Conservation (phyloP, 2,329 filamentous ascomycete species). For the Colletotrichum navitas region DNA sequence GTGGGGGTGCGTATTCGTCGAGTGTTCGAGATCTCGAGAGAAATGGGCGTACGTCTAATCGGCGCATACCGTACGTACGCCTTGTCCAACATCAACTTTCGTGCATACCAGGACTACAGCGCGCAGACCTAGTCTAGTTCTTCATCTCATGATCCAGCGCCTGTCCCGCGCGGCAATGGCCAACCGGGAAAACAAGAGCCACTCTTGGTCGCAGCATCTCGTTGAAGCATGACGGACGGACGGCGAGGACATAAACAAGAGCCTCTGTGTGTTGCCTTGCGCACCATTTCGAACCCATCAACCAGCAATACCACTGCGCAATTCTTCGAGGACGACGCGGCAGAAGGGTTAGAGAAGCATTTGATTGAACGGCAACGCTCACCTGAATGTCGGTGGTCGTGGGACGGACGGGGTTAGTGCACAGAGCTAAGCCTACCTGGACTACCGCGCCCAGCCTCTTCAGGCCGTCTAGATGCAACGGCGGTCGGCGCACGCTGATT, state of each 20-base stretch:
- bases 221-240: neutral
- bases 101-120: neutral
- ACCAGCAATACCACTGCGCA: neutral
- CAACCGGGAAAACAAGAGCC: neutral
- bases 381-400: constrained; percentile 32
- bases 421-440: constrained; percentile 28
- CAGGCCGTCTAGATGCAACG: constrained; percentile 21
- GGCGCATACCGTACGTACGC: neutral
- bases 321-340: neutral
- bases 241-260: neutral
- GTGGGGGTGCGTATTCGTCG: neutral
- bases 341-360: neutral
- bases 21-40: neutral
- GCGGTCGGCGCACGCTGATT: constrained; percentile 12
- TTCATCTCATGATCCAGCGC: constrained; percentile 30
- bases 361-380: constrained; percentile 10
- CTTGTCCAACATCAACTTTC: neutral
- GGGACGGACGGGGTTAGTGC: constrained; percentile 28
- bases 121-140: constrained; percentile 14
- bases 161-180: constrained; percentile 23
- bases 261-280: neutral
- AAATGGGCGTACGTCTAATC: constrained; percentile 27
- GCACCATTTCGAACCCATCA: neutral
- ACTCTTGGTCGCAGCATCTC: constrained; percentile 2
- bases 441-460: constrained; percentile 22